A percentile compares a stretch with the other conserved stretches of the same genome.
These are phyloP conservation scores for Mimosa bimucronata DNA, from an alignment of 306 rosid species.

Conservation along the genomic window DNA sequence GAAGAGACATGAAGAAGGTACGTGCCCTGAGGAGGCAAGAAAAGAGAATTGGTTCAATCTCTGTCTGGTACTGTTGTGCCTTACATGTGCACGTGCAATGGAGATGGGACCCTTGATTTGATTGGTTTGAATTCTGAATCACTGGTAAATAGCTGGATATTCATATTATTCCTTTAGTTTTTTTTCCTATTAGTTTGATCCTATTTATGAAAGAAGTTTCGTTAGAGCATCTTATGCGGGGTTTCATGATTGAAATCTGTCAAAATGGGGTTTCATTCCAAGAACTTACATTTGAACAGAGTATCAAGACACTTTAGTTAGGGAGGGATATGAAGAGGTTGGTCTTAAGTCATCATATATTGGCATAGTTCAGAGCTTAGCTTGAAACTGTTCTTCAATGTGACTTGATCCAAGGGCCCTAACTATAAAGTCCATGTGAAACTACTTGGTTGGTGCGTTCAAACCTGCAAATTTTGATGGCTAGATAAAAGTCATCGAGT, in stretches of 20 bases:
- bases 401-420: neutral
- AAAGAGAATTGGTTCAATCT: slow-evolving; percentile 5
- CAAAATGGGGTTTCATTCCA: neutral
- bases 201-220: neutral
- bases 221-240: neutral
- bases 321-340: neutral
- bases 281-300: no score
- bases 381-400: no score
- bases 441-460: neutral
- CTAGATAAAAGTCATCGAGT: neutral
- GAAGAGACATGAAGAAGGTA: neutral
- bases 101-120: slow-evolving; percentile 34
- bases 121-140: slow-evolving; percentile 17
- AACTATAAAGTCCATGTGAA: neutral
- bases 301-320: neutral
- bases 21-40: slow-evolving; percentile 29
- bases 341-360: no score
- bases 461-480: neutral
- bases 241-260: neutral
- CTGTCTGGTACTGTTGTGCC: slow-evolving; percentile 26
- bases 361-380: no score
- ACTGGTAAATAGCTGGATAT: slow-evolving; percentile 23
- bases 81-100: slow-evolving; percentile 55
- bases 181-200: neutral
- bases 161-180: neutral